A percentile compares a stretch with the other conserved stretches of the same genome.
Conservation (phyloP, 2,329 filamentous ascomycete species). For the Ascochyta koolunga region DNA sequence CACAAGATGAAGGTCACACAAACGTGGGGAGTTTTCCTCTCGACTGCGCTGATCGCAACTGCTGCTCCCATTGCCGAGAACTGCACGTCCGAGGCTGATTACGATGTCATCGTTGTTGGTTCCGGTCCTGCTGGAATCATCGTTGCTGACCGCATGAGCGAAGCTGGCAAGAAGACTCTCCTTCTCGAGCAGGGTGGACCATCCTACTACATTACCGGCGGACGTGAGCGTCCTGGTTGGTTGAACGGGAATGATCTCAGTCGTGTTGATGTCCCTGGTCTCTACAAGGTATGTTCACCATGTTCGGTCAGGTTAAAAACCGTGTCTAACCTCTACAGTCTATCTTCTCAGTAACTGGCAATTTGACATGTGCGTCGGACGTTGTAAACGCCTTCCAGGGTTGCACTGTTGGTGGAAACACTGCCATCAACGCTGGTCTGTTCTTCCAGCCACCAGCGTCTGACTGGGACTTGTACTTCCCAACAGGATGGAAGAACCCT, state of each 20-base stretch:
- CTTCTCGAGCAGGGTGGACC: constrained; percentile 59
- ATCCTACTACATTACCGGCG: constrained; percentile 58
- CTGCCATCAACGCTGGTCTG: constrained; percentile 61
- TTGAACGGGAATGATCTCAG: constrained; percentile 55
- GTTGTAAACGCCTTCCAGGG: constrained; percentile 54
- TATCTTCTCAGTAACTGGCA: constrained; percentile 53
- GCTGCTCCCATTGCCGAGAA: constrained; percentile 9
- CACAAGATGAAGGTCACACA: constrained; percentile 17
- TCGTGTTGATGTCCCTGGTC: constrained; percentile 60
- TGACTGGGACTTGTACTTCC: constrained; percentile 60
- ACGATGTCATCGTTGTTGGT: constrained; percentile 36
- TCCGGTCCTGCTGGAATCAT: constrained; percentile 61
- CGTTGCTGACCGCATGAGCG: constrained; percentile 58
- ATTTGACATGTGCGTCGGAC: constrained; percentile 51
- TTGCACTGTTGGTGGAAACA: constrained; percentile 60
- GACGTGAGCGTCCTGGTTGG: constrained; percentile 57
- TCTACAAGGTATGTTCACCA: constrained; percentile 46
- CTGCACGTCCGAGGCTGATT: constrained; percentile 16
- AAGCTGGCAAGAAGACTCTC: constrained; percentile 59
- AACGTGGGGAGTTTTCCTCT: constrained; percentile 19
- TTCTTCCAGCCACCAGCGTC: constrained; percentile 61
- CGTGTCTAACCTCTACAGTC: constrained; percentile 28
- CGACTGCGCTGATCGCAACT: constrained; percentile 11
- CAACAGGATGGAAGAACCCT: constrained; percentile 57
- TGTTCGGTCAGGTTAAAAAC: too few species aligned